Base-by-base conservation (phyloP, 768 basidiomycete genomes). In the Kwoniella dejecticola region DNA sequence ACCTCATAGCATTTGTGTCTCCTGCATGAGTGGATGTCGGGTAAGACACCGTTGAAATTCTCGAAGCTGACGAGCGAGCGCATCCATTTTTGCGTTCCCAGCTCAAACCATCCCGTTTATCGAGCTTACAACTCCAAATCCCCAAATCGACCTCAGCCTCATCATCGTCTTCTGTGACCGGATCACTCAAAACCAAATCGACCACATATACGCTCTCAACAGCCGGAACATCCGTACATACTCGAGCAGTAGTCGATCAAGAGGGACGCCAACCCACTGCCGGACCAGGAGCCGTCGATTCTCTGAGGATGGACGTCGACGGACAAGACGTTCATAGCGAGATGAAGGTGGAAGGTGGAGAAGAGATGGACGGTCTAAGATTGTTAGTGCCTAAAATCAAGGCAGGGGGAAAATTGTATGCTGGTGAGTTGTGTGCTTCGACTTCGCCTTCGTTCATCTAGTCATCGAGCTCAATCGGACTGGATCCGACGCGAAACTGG, bases 351-450 rank as follows among this genome's bases (percentile, higher is more conserved):
- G 71, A 68, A 49, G 77, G 75, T 23, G 77, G 74, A 1, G 74
- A 74, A 44, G 75, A 78, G 60, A 78, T 78, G 77, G 71, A 57
- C 4, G 72, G 77, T 1, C 67, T 78, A 70, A 57, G 60, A 27
- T 49, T 78, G 31, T 55, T 78, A 30, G 62, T 78, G 0, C 77
- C 77, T 2, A 58, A 66, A 21, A 41, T 69, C 13, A 65, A 59
- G 26, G 50, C 57, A 23, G 66, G 64, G 6, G 73, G 71, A 7
- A 69, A 69, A 19, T 62, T 76, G 26, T 70, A 57, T 62, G 60
- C 70, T 38, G 69, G 77, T 78, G 59, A 63, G 71, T 70, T 6
- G 19, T 7, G 13, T 36, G 5, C 27, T 17, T 40, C 31, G 11
- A 1, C 11, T 40, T n/a, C n/a, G n/a, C n/a, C n/a, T n/a, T n/a